Base-by-base conservation (phyloP, 2,329 filamentous ascomycete species). In the Macrophomina tecta region DNA sequence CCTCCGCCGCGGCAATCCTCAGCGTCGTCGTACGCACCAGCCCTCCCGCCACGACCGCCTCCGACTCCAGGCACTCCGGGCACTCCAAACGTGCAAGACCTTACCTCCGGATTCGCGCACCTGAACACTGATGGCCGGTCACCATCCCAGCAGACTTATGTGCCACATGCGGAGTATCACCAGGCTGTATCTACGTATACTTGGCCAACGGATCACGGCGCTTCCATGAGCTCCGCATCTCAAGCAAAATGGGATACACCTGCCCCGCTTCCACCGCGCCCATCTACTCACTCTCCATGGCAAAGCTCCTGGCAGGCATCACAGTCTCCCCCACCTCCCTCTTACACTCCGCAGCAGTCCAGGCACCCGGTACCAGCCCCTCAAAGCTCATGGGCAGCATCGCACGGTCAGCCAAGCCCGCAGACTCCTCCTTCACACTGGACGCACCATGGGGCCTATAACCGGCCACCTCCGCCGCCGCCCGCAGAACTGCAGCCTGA, bases 101-200 rank as follows among this genome's bases (percentile, higher is more conserved):
- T 61, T n/a, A 49, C 42, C 3, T 14, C 56, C 7, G 42, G 42
- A 6, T 61, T 61, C 30, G 28, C 28, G 16, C 42, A 30, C 28
- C 56, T 61, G 7, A 61, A 28, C 30, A 61, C 42, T 7, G 32
- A 49, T 36, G 42, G 45, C 38, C 30, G 7, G n/a, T 30, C 30
- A 7, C 28, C 56, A 32, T 6, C 30, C 11, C 28, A 34, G 55
- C 36, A 30, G 16, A 23, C 28, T 4, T 61, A 61, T 11, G 23
- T 49, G 6, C 56, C 56, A 3, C 56, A 61, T 36, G 56, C 56
- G 9, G 42, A 61, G 9, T 61, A 61, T 32, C 42, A 49, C 56
- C 56, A 61, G 30, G 56, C 56, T 12, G 18, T n/a, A 23, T 36
- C 56, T 2, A 28, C 14, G 8, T 36, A n/a, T 28, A 46, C 42